phyloP scores from a whole-genome alignment of 1,284 basidiomycete species.

The Cryptococcus sp. region DNA sequence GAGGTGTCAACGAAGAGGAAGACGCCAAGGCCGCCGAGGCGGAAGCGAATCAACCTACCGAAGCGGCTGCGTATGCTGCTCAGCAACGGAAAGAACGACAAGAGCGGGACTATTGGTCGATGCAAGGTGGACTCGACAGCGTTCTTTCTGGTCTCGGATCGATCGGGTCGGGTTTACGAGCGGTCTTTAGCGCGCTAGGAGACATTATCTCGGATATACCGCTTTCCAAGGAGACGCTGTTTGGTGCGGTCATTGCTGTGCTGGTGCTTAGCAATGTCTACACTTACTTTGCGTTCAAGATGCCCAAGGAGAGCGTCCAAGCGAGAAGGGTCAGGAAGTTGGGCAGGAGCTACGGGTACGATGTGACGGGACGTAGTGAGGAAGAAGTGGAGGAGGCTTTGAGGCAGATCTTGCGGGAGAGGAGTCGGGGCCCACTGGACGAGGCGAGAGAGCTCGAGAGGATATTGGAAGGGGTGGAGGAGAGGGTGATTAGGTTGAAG shows the following conservation, averaged over 20 bases:
- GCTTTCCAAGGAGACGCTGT: conserved; percentile 49
- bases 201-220: conserved; percentile 61
- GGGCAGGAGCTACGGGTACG: conserved; percentile 3
- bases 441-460: conserved; percentile 28
- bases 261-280: conserved; percentile 65
- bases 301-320: conserved; percentile 14
- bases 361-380: conserved; percentile 8
- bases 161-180: conserved; percentile 62
- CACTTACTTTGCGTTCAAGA: conserved; percentile 33
- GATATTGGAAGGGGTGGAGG: conserved; percentile 32
- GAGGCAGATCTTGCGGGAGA: conserved; percentile 17
- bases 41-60: conserved; percentile 13
- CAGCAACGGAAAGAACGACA: conserved; percentile 25
- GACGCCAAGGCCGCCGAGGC: conserved; percentile 4
- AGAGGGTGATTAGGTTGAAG: conserved; percentile 14
- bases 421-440: conserved; percentile 13
- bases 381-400: conserved; percentile 31
- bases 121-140: conserved; percentile 82
- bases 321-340: conserved; percentile 10
- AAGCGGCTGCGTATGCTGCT: conserved; percentile 40
- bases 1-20: conserved; percentile 17
- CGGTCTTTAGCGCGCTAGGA: conserved; percentile 53
- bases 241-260: conserved; percentile 64
- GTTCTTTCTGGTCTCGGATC: conserved; percentile 63
- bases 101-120: conserved; percentile 51